These are phyloP conservation scores for Thermothielavioides terrestris DNA, from an alignment of 495 filamentous ascomycete genomes.

Conservation along the genomic window DNA sequence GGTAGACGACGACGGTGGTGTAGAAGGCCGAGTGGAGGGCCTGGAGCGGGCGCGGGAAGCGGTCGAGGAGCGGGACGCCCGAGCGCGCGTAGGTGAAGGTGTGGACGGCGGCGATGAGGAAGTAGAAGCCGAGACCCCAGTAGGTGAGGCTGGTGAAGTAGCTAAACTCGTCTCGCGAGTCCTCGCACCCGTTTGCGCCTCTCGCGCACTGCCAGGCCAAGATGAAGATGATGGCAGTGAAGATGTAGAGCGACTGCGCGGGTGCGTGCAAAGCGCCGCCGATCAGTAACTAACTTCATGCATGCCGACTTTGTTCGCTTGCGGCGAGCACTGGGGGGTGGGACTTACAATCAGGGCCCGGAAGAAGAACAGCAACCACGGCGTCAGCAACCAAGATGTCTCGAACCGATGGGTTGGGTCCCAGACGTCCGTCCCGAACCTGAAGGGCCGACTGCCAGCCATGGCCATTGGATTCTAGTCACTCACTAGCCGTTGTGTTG, in stretches of 20 bases:
- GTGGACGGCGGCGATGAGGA: conserved; percentile 53
- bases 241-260: conserved; percentile 54
- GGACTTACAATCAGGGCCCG: conserved; percentile 49
- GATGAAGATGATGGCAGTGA: conserved; percentile 60
- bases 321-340: background rate
- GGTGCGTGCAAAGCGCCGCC: background rate
- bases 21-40: conserved; percentile 58
- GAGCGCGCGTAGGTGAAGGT: conserved; percentile 54
- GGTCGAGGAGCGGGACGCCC: conserved; percentile 47
- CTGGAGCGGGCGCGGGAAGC: conserved; percentile 55
- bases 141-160: conserved; percentile 75
- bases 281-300: background rate
- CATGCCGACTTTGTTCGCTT: too few species aligned
- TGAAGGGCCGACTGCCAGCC: conserved; percentile 22
- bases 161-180: conserved; percentile 49
- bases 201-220: conserved; percentile 48
- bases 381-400: conserved; percentile 70
- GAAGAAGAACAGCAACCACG: conserved; percentile 47
- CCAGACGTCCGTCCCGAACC: conserved; percentile 37
- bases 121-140: conserved; percentile 77
- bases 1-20: conserved; percentile 56
- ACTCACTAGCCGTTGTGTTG: too few species aligned
- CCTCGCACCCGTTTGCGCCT: conserved; percentile 16
- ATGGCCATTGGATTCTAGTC: conserved; percentile 4
- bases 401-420: conserved; percentile 57